Evolutionary conservation across 306 rosid species (phyloP).

Genomic region (Cicer judaicum): DNA sequence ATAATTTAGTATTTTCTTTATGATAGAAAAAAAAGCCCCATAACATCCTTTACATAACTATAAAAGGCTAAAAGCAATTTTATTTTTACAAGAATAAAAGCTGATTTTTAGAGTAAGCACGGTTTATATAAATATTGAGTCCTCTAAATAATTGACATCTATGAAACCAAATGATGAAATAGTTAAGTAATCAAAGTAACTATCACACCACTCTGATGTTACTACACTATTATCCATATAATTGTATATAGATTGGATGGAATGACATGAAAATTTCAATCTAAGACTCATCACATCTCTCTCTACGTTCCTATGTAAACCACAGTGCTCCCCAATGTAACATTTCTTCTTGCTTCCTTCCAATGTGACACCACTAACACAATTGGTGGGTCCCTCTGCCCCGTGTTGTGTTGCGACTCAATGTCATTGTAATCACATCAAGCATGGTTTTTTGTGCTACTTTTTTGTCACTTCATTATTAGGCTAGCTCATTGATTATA

Average conservation of each 20-base stretch:
- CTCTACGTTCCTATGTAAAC: background rate
- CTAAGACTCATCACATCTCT: constrained; percentile 5
- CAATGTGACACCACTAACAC: background rate
- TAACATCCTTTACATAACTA: too few relatives aligned
- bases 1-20: too few relatives aligned
- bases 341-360: background rate
- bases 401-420: constrained; percentile 25
- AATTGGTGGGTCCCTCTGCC: constrained; percentile 28
- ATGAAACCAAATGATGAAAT: too few relatives aligned
- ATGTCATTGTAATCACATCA: constrained; percentile 42
- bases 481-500: too few relatives aligned
- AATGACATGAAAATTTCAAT: background rate
- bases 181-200: too few relatives aligned
- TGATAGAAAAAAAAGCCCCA: too few relatives aligned
- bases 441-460: constrained; percentile 44
- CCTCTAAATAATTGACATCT: too few relatives aligned
- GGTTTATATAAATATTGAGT: too few relatives aligned
- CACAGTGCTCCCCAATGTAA: background rate
- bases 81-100: too few relatives aligned
- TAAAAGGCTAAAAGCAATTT: too few relatives aligned
- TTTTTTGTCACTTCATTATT: constrained; percentile 24
- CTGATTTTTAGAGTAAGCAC: too few relatives aligned
- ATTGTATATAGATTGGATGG: constrained; percentile 6
- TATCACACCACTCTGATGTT: too few relatives aligned
- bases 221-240: background rate